Base-by-base conservation (phyloP, 2,329 filamentous ascomycete genomes). In the Penicillium sp. region DNA sequence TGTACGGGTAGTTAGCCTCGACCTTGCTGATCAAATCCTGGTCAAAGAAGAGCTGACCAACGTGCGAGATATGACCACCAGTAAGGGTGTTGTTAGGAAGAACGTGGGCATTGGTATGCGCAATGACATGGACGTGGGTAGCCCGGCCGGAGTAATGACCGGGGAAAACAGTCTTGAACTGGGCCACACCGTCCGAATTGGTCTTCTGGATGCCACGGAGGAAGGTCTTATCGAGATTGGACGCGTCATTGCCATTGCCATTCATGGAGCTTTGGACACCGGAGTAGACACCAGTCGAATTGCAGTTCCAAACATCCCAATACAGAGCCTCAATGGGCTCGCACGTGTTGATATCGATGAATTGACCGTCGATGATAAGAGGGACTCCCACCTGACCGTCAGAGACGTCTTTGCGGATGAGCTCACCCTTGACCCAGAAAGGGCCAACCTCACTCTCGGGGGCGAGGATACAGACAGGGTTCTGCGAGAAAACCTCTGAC, bases 11-110 rank as follows among this genome's bases (percentile, higher is more conserved):
- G 65, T 61, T 79, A 71, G 44, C 74, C 72, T 82, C 78, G 48
- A 86, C 81, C 43, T 75, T 59, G 26, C 57, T 64, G 59, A 82
- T 76, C 14, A 87, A 77, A 55, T 75, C 73, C 65, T 85, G 79
- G 63, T 87, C 82, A 44, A 83, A 83, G 75, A 84, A 87, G 42
- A 85, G 65, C 67, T 35, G 33, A 18, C 33, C 33, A 9, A 35
- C 3, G 33, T 35, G 33, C 3, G 33, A 35, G 3, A 35, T 35
- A 7, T 35, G 33, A 35, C 33, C 33, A 4, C 33, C 15, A 35
- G 33, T 35, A 9, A 35, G 5, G n/a, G 33, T 35, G n/a, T 35
- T 35, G 33, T 35, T 35, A 9, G 33, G 7, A n/a, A 35, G n/a
- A 8, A 8, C n/a, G 7, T 35, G 33, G 33, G 33, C 15, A 35